Evolutionary conservation across 352 stramenopile genomes (phyloP), one percentile per base, ranked within the genome.

Genomic region (Pythium periplocum): DNA sequence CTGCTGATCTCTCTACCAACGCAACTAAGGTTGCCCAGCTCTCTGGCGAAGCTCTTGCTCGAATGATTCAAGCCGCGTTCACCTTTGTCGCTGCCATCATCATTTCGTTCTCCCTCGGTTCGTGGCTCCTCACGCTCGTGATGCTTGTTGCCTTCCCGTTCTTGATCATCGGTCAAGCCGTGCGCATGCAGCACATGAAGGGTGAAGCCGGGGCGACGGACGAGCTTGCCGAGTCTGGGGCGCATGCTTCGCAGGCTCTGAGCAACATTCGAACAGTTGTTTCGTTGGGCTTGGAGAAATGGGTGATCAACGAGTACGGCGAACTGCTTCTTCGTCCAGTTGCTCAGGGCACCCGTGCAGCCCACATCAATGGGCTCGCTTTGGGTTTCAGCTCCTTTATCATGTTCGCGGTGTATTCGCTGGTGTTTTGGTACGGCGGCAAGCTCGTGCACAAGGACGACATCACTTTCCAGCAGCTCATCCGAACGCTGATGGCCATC

Each of bases 51-150:
- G 56, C 48, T 41, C 51, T 62, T 42, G 57, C 26, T 4, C 48
- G 64, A 7, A 51, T 74, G 11, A 30, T 77, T 7, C 53, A 69
- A 31, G 59, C 55, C 30, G 11, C 65, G 9, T 56, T 64, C 35
- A 73, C 64, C 2, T 41, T 76, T 31, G 6, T 71, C 17, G 45
- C 60, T 17, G 66, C 55, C 10, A 37, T 75, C 12, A n/a, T 58
- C 6, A 66, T 79, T 35, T 67, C 69, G 33, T 62, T 78, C 34
- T 64, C 74, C 37, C 31, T 62, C 2, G 69, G 59, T 12, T 59
- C 47, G 9, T 81, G 70, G 69, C 41, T 69, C 33, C 51, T 86
- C 7, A 72, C 67, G 8, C 55, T 80, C 12, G 60, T 81, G 37
- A 69, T 82, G 45, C 39, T 74, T 7, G 58, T 57, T 12, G 54